phyloP scores from a whole-genome alignment of 1,139 yeast species.

The Geotrichum bryndzae region DNA sequence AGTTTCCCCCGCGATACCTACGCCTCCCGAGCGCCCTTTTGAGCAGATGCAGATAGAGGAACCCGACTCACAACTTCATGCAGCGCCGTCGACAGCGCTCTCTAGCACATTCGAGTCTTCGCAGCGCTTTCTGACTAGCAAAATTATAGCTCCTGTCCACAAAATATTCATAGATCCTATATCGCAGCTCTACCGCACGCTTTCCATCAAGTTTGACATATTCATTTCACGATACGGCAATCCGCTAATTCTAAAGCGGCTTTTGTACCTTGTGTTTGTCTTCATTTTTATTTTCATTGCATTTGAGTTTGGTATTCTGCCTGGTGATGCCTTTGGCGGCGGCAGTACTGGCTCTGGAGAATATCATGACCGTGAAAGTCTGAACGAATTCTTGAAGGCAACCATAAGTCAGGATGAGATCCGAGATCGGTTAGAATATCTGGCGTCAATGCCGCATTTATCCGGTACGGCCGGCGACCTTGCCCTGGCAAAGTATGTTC shows the following conservation, averaged over 20 bases:
- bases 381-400: conserved; percentile 45
- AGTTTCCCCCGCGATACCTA: not conserved
- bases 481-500: conserved; percentile 59
- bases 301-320: conserved; percentile 49
- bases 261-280: conserved; percentile 61
- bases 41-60: not conserved
- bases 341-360: conserved; percentile 33
- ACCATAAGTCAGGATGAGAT: conserved; percentile 52
- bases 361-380: conserved; percentile 53
- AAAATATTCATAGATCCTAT: conserved; percentile 56
- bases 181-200: conserved; percentile 48
- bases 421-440: conserved; percentile 65
- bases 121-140: conserved; percentile 33
- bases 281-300: conserved; percentile 52
- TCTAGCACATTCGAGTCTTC: not conserved
- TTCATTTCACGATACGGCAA: conserved; percentile 65
- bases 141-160: conserved; percentile 48
- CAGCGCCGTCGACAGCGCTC: not conserved
- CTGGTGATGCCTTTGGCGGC: conserved; percentile 41
- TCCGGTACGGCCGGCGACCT: conserved; percentile 85
- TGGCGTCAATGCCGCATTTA: conserved; percentile 76
- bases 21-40: not conserved
- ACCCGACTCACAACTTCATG: not conserved
- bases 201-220: conserved; percentile 48
- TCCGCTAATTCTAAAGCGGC: conserved; percentile 73